Conservation (phyloP, 2,329 filamentous ascomycete species). For the Coleophoma eucalyptorum region DNA sequence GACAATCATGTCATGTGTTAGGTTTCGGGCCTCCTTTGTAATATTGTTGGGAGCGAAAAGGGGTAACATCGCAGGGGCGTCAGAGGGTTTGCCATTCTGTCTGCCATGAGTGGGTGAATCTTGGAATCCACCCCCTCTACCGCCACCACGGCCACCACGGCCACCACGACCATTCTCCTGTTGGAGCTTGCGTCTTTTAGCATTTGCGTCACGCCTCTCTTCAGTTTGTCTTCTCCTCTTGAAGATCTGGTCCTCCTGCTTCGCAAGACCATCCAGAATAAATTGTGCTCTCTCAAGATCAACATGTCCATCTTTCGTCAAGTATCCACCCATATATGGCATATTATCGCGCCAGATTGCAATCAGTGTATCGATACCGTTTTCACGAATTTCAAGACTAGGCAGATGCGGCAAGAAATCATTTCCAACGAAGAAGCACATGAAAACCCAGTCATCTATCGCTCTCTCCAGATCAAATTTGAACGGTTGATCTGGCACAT, state of each 20-base stretch:
- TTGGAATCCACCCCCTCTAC: slow-evolving; percentile 19
- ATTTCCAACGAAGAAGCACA: slow-evolving; percentile 98
- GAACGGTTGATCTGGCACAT: slow-evolving; percentile 79
- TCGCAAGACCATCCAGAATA: slow-evolving; percentile 83
- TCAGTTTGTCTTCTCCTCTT: slow-evolving; percentile 81
- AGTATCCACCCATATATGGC: slow-evolving; percentile 86
- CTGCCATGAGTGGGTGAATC: slow-evolving; percentile 23
- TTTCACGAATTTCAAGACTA: slow-evolving; percentile 95
- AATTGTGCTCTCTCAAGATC: slow-evolving; percentile 82
- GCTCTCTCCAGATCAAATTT: slow-evolving; percentile 90
- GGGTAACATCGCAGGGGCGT: slow-evolving; percentile 43
- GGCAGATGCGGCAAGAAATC: slow-evolving; percentile 97
- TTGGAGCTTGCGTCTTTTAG: slow-evolving; percentile 74
- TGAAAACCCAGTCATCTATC: slow-evolving; percentile 97
- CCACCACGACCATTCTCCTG: slow-evolving; percentile 39
- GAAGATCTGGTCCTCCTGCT: slow-evolving; percentile 93
- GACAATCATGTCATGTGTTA: slow-evolving; percentile 87
- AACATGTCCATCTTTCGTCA: slow-evolving; percentile 92
- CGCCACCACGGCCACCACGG: slow-evolving; percentile 26
- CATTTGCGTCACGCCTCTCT: slow-evolving; percentile 75
- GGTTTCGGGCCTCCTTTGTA: slow-evolving; percentile 50
- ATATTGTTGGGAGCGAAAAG: slow-evolving; percentile 54
- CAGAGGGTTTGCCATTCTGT: slow-evolving; percentile 13
- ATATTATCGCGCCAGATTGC: slow-evolving; percentile 97
- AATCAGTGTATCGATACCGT: slow-evolving; percentile 93